phyloP scores from a whole-genome alignment of 768 basidiomycete genomes.

The Dioszegia hungarica region DNA sequence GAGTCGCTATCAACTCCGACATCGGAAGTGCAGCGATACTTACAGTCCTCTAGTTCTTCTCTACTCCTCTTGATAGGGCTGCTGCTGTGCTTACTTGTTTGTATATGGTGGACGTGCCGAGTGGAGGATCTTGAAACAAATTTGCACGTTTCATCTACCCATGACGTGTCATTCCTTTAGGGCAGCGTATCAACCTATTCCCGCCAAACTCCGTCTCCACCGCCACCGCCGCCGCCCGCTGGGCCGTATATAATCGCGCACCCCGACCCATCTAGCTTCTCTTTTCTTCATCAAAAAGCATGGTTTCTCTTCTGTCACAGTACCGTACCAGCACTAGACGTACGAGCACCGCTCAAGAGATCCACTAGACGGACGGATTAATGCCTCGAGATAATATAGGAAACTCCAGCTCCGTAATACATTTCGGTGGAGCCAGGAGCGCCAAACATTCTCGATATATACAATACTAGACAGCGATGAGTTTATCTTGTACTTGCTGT shows the following conservation, averaged over 20 bases:
- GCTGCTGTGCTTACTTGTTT: too few species aligned
- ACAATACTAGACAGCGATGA: too few species aligned
- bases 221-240: background rate
- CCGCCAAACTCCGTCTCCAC: too few species aligned
- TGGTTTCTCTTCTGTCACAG: constrained; percentile 14
- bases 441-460: constrained; percentile 10
- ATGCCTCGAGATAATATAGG: constrained; percentile 42
- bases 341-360: constrained; percentile 10
- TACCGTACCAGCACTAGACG: background rate
- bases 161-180: background rate
- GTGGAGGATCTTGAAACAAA: too few species aligned
- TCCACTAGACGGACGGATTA: constrained; percentile 47
- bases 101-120: too few species aligned
- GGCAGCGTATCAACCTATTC: background rate
- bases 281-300: constrained; percentile 18
- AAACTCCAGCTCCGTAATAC: constrained; percentile 19
- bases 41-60: too few species aligned
- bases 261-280: background rate
- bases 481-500: background rate
- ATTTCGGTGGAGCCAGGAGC: constrained; percentile 4
- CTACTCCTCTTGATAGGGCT: too few species aligned
- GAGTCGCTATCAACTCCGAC: too few species aligned
- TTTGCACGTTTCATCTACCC: background rate
- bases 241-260: background rate
- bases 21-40: too few species aligned